Evolutionary conservation across 768 basidiomycete genomes (phyloP), one percentile per base, ranked within the genome.

Genomic region (Boletus sp.): DNA sequence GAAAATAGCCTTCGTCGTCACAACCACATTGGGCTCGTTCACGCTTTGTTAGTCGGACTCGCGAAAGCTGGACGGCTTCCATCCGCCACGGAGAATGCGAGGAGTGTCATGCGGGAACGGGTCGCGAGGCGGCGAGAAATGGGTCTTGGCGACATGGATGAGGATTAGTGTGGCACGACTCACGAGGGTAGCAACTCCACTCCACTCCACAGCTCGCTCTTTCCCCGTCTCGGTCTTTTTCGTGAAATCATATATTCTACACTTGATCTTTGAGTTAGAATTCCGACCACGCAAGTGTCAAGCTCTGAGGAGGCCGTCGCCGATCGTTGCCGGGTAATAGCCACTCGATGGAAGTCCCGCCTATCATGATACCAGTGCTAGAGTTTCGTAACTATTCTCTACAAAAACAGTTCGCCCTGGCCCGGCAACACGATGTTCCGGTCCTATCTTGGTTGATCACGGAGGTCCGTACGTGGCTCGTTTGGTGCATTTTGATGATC

Each of bases 1-100:
- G 90, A 94, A 72, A 94, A 95, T 72, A 85, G 87, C 57, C 76
- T 93, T 37, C 83, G 93, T 38, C 78, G 85, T 62, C 93, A 95
- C 64, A 96, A 95, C 62, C 88, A 93, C 68, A 79, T 93, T 44
- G 90, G 93, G 33, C 75, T 93, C 21, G 83, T 85, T 6, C 87
- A 93, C 65, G 84, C 83, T 0, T 73, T 94, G 32, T 71, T 90
- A n/a, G 69, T 81, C 19, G 84, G 82, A 11, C 76, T 95, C 21
- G 91, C 90, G 10, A 88, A 87, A 66, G 79, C 79, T 7, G 87
- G 84, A 4, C 79, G 76, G 55, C 73, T 93, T 30, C 75, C 80
- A 21, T 67, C 75, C 3, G 84, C 80, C 1, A 76, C 79, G 25
- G 74, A 74, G 27, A 69, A 66, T 19, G 79, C 81, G 29, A 74